A percentile compares a stretch with the other conserved stretches of the same genome.
Conservation (phyloP, 345 rosid species). For the Melaleuca quinquenervia region DNA sequence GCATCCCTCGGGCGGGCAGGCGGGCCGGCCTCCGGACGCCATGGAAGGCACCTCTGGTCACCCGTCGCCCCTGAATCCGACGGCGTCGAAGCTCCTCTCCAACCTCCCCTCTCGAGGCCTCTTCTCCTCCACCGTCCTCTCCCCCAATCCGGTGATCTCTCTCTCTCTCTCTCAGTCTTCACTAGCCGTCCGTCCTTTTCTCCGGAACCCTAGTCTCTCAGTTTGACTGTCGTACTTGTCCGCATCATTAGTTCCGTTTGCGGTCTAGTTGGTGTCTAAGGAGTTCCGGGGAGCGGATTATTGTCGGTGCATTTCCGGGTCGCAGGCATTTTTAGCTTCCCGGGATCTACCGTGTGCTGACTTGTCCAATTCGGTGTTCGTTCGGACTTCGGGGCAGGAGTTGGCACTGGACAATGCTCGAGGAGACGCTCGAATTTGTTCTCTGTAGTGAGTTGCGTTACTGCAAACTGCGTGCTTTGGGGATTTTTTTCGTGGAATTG, state of each 20-base stretch:
- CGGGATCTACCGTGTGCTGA: not conserved
- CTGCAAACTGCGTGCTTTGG: not conserved
- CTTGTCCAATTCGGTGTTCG: not conserved
- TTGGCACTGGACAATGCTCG: not conserved
- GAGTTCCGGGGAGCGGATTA: not conserved
- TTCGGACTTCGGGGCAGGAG: not conserved
- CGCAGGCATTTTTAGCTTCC: not conserved
- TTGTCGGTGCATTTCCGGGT: not conserved
- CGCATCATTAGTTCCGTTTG: not conserved
- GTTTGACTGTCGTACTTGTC: not conserved
- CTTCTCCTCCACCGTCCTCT: conserved; percentile 59
- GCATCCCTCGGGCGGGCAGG: not conserved
- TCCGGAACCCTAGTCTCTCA: not conserved
- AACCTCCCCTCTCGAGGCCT: conserved; percentile 83
- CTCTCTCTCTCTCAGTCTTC: not conserved
- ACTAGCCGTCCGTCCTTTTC: not conserved
- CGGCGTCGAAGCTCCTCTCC: conserved; percentile 47
- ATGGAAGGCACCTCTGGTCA: conserved; percentile 55
- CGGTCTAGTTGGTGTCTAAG: not conserved
- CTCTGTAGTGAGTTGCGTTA: not conserved
- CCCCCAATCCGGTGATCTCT: conserved; percentile 54
- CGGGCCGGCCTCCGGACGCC: not conserved
- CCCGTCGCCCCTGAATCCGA: conserved; percentile 21
- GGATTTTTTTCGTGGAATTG: not conserved
- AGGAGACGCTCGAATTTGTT: not conserved